Conservation (phyloP, 2,329 filamentous ascomycete genomes). For the Fusarium foetens region DNA sequence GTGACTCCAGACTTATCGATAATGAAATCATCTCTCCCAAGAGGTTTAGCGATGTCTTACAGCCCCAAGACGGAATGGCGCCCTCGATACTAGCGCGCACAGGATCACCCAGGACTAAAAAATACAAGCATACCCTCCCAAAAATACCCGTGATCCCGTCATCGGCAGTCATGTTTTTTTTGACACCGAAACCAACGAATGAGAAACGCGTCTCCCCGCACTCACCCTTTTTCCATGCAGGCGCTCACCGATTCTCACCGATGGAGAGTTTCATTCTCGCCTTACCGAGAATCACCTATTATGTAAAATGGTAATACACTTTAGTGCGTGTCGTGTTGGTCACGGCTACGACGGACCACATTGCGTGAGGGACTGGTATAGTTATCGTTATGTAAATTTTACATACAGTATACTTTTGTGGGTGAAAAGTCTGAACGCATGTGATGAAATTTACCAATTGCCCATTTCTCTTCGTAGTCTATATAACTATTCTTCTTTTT, state of each 20-base stretch:
- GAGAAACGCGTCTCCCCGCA: background rate
- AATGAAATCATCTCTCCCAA: background rate
- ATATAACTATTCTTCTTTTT: background rate
- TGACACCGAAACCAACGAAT: background rate
- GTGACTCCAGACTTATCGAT: background rate
- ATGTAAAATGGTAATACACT: background rate
- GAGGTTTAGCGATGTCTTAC: background rate
- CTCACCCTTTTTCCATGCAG: background rate
- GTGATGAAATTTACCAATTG: background rate
- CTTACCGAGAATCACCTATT: background rate
- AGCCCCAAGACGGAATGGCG: background rate
- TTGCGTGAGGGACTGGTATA: background rate
- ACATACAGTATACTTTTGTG: background rate
- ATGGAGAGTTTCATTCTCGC: background rate
- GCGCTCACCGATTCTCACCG: constrained; percentile 4
- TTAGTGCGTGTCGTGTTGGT: background rate
- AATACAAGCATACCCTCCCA: background rate
- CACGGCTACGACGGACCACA: background rate
- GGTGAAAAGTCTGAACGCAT: background rate
- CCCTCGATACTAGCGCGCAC: background rate
- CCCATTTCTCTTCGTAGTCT: background rate
- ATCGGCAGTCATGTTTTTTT: background rate
- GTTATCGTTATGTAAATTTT: constrained; percentile 9
- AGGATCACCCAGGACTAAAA: background rate
- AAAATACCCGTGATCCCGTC: background rate